These are phyloP conservation scores for Aureobasidium sp. DNA, from an alignment of 2,329 filamentous ascomycete species.

Conservation along the genomic window DNA sequence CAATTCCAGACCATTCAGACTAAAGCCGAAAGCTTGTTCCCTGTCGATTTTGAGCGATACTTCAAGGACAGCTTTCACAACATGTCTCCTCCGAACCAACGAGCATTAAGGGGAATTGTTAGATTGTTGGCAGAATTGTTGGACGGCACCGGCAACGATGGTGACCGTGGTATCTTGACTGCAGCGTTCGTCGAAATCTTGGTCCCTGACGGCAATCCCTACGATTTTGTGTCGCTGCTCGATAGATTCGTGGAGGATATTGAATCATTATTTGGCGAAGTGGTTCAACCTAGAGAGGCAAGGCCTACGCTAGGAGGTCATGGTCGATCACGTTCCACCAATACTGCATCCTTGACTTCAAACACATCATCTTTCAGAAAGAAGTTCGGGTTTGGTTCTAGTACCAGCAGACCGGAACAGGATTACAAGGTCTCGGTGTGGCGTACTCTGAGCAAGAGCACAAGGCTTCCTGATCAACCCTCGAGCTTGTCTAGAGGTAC, in stretches of 20 bases:
- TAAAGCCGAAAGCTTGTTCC: slow-evolving; percentile 51
- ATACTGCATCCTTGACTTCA: slow-evolving; percentile 68
- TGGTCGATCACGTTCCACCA: slow-evolving; percentile 50
- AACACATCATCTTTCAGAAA: slow-evolving; percentile 78
- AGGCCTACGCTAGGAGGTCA: slow-evolving; percentile 16
- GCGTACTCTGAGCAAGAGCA: slow-evolving; percentile 79
- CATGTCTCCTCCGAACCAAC: slow-evolving; percentile 51
- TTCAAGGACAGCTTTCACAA: slow-evolving; percentile 45
- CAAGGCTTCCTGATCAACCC: slow-evolving; percentile 52
- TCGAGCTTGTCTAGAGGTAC: slow-evolving; percentile 57
- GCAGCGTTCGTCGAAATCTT: slow-evolving; percentile 82
- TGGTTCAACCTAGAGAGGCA: slow-evolving; percentile 17
- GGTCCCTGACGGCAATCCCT: slow-evolving; percentile 65
- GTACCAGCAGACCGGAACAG: slow-evolving; percentile 66
- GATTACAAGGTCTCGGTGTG: slow-evolving; percentile 69
- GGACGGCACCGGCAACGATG: slow-evolving; percentile 83
- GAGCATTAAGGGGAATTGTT: slow-evolving; percentile 75
- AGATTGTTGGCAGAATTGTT: slow-evolving; percentile 80
- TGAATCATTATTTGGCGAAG: slow-evolving; percentile 74
- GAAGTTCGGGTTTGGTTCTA: slow-evolving; percentile 73
- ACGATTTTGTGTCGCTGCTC: slow-evolving; percentile 78
- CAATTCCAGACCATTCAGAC: slow-evolving; percentile 67
- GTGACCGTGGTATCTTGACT: slow-evolving; percentile 79
- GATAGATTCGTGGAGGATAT: slow-evolving; percentile 86
- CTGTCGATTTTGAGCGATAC: slow-evolving; percentile 58